Evolutionary conservation across 2,329 filamentous ascomycete species (phyloP), one percentile per base, ranked within the genome.

Genomic region (Aureobasidium sp.): DNA sequence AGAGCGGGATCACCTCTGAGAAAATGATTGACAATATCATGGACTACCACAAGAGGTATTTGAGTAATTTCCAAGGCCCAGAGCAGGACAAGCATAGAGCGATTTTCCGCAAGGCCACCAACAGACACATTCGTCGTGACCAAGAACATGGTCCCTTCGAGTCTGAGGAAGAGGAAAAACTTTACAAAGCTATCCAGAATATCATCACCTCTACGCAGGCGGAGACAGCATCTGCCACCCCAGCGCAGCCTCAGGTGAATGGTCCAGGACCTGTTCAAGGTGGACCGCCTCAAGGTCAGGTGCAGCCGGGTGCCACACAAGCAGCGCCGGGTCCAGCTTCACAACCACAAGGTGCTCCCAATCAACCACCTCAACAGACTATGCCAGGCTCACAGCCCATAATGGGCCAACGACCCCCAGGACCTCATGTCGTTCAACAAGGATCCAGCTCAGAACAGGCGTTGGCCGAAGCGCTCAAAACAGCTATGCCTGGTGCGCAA

Each of bases 1-100:
- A 63, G 23, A 61, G 53, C n/a, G 62, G 62, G 6, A 64, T 66
- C 10, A 63, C 60, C n/a, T 63, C 51, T 20, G 63, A 63, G 9
- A 63, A 64, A 32, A 64, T 63, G 23, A 63, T 66, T 26, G 62
- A 64, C n/a, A 62, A 64, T n/a, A 66, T 66, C 42, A 64, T 66
- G 64, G 55, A 59, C 26, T 66, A 66, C 42, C 64, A 66, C 39
- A 63, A 64, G 34, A 32, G 26, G 12, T 66, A 64, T 36, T 41
- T 66, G 4, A 62, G 62, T 26, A 37, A 47, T 20, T 66, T 66
- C 36, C 56, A 56, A 23, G 63, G 63, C n/a, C 41, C 55, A 13
- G 64, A 66, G 37, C 62, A 64, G 36, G 64, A 66, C 10, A 61
- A 64, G 10, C 60, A 61, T 32, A 56, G 64, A 17, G 60, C 62